Evolutionary conservation across 1,284 basidiomycete species (phyloP), one percentile per base, ranked within the genome.

Genomic region (Melampsora medusae): DNA sequence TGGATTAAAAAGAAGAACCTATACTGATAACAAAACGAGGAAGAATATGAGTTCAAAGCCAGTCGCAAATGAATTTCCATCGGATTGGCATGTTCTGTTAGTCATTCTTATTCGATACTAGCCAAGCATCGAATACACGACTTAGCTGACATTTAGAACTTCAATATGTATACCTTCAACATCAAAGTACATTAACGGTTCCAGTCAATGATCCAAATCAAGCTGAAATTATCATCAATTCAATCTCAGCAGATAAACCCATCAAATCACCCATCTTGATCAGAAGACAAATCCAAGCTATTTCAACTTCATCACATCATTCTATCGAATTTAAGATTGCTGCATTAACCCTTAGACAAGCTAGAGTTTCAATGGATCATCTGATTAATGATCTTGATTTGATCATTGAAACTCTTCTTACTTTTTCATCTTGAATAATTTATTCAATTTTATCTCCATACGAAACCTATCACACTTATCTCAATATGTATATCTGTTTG

Each of bases 361-460:
- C 80, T 0, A 76, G 81, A 12, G 81, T 82, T 1, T 80, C 81
- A 7, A 78, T 82, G 31, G 80, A 81, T 56, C 81, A 93, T 88
- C 80, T 90, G 86, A 68, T 84, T 77, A 64, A 85, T 85, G 78
- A 89, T 88, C 25, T 88, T 87, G 49, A 93, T 85, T 79, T 86
- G 80, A 74, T 82, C 14, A 79, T 80, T 3, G 78, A 81, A 53
- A 82, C 81, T 6, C 25, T 71, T 12, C 22, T 48, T 12, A 46
- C 69, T 62, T 71, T 71, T 31, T 64, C 61, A n/a, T 31, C 69
- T 46, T 64, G 53, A 28, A 10, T 22, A 16, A 10, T 5, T 28
- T 2, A 10, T 22, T 59, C n/a, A 14, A 59, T 59, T 22, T 22
- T 22, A 42, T 59, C 2, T 59, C 0, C 17, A 38, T 28, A 59